These are phyloP conservation scores for Rhododendron ovatum DNA, from an alignment of 148 eudicot species.

Conservation along the genomic window DNA sequence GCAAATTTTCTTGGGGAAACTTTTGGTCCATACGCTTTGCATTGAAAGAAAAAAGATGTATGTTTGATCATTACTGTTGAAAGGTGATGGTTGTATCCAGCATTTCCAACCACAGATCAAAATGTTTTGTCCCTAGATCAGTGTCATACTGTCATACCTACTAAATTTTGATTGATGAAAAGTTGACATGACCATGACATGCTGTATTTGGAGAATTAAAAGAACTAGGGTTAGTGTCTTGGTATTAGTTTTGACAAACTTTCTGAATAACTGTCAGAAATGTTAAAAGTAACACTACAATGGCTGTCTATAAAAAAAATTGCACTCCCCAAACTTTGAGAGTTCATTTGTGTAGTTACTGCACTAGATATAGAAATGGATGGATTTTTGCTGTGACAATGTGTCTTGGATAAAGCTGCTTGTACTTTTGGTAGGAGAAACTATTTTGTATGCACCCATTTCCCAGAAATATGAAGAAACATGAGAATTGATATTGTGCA, in stretches of 20 bases:
- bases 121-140: not conserved
- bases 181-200: not conserved
- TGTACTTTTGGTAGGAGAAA: not conserved
- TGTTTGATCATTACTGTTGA: not conserved
- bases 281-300: not conserved
- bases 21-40: not conserved
- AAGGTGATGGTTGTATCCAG: slow-evolving; percentile 1
- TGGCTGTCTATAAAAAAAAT: not conserved
- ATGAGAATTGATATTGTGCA: not conserved
- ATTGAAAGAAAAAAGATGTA: not conserved
- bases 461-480: not conserved
- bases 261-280: not conserved
- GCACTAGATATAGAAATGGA: not conserved
- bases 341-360: not conserved
- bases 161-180: not conserved
- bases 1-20: not conserved
- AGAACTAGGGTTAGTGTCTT: not conserved
- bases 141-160: not conserved
- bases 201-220: not conserved
- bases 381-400: not conserved
- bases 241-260: not conserved
- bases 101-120: not conserved
- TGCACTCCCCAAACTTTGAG: not conserved
- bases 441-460: not conserved
- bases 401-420: not conserved